Evolutionary conservation across 2,329 filamentous ascomycete species (phyloP).

Genomic region (Tolypocladium inflatum): DNA sequence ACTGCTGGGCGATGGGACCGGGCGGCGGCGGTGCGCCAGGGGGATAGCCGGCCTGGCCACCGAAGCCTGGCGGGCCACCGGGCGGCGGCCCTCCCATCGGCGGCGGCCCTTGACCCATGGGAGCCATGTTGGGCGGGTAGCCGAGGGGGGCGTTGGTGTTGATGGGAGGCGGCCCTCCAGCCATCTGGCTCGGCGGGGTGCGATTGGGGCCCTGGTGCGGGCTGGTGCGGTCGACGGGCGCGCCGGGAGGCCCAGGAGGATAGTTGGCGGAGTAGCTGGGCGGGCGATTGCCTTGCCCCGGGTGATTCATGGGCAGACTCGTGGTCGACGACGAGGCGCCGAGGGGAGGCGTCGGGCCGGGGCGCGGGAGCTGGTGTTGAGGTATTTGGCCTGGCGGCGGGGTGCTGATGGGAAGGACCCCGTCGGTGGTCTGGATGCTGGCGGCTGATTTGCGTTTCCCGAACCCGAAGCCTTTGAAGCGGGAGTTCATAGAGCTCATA

Average conservation of each 20-base stretch:
- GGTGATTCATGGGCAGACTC: slow-evolving; percentile 52
- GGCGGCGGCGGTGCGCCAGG: slow-evolving; percentile 30
- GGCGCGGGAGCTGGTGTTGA: slow-evolving; percentile 32
- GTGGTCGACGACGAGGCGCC: slow-evolving; percentile 34
- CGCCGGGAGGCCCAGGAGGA: slow-evolving; percentile 30
- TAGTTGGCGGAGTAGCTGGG: slow-evolving; percentile 55
- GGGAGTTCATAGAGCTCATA: slow-evolving; percentile 74
- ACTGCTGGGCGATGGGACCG: slow-evolving; percentile 29
- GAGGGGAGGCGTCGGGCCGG: slow-evolving; percentile 22
- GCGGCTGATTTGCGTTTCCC: slow-evolving; percentile 67
- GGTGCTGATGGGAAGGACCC: slow-evolving; percentile 21
- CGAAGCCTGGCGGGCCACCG: slow-evolving; percentile 36
- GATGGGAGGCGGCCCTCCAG: slow-evolving; percentile 56
- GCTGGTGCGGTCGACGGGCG: slow-evolving; percentile 42
- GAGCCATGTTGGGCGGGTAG: slow-evolving; percentile 47
- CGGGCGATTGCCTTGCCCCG: slow-evolving; percentile 48
- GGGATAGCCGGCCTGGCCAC: slow-evolving; percentile 36
- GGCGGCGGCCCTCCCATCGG: slow-evolving; percentile 26
- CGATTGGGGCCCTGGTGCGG: slow-evolving; percentile 39
- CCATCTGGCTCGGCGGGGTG: slow-evolving; percentile 50
- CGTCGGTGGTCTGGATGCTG: slow-evolving; percentile 45
- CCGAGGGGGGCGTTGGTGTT: slow-evolving; percentile 53
- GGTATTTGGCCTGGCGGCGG: slow-evolving; percentile 39
- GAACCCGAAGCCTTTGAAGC: slow-evolving; percentile 72
- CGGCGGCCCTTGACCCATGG: slow-evolving; percentile 32